These are phyloP conservation scores for Neonectria neomacrospora DNA, from an alignment of 2,329 filamentous ascomycete genomes.

Conservation along the genomic window DNA sequence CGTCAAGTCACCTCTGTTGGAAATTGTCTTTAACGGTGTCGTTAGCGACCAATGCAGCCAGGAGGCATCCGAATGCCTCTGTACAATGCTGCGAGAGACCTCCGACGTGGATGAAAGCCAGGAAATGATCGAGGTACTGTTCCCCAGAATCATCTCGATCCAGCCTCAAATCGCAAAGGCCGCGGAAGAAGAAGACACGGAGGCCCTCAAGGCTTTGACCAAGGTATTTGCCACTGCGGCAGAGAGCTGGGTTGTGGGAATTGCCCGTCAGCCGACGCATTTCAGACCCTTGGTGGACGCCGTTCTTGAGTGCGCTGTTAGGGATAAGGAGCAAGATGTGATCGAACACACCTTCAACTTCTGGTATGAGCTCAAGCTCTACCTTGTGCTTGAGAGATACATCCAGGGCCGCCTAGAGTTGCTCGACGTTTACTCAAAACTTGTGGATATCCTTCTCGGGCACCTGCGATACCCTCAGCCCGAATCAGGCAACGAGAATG, in stretches of 20 bases:
- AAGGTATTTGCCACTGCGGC: slow-evolving; percentile 92
- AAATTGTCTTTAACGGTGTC: slow-evolving; percentile 82
- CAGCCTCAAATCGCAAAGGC: slow-evolving; percentile 79
- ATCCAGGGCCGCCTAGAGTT: slow-evolving; percentile 81
- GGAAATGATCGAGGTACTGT: slow-evolving; percentile 81
- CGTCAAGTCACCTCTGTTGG: slow-evolving; percentile 85
- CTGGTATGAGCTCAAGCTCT: slow-evolving; percentile 99
- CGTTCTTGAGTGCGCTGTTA: slow-evolving; percentile 89
- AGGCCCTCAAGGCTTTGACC: slow-evolving; percentile 88
- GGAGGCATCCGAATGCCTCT: slow-evolving; percentile 90
- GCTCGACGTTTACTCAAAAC: slow-evolving; percentile 83
- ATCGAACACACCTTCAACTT: slow-evolving; percentile 95
- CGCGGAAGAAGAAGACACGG: slow-evolving; percentile 83
- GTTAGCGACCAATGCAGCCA: slow-evolving; percentile 82
- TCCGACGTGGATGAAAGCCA: slow-evolving; percentile 92
- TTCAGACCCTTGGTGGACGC: slow-evolving; percentile 89
- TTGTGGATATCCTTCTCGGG: slow-evolving; percentile 92
- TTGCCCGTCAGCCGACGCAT: slow-evolving; percentile 82
- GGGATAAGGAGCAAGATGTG: slow-evolving; percentile 89
- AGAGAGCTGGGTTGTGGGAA: slow-evolving; percentile 92
- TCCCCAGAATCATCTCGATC: slow-evolving; percentile 82
- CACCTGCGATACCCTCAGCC: slow-evolving; percentile 88
- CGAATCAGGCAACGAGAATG: slow-evolving; percentile 77
- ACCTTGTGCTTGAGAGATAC: slow-evolving; percentile 90
- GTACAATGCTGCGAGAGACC: slow-evolving; percentile 91